These are phyloP conservation scores for Citrus maxima DNA, from an alignment of 345 rosid species.

Conservation along the genomic window DNA sequence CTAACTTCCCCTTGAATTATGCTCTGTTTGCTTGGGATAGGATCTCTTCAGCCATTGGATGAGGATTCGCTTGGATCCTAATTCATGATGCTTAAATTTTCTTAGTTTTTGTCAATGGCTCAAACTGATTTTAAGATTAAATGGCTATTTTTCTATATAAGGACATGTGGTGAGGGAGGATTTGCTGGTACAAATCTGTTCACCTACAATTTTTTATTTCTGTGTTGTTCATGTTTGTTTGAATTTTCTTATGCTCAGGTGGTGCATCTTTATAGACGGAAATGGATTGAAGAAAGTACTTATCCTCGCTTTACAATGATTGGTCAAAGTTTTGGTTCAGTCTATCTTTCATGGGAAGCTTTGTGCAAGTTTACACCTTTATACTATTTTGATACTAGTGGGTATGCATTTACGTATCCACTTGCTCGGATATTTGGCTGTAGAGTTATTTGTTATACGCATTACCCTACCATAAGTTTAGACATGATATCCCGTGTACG, in stretches of 20 bases:
- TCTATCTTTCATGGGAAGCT: conserved; percentile 89
- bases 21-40: too few relatives aligned
- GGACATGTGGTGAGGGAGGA: too few relatives aligned
- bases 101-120: too few relatives aligned
- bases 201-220: not conserved
- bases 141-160: too few relatives aligned
- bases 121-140: too few relatives aligned
- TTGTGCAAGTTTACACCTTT: conserved; percentile 71
- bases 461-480: conserved; percentile 89
- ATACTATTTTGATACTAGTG: conserved; percentile 75
- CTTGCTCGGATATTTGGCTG: conserved; percentile 92
- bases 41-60: too few relatives aligned
- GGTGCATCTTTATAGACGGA: conserved; percentile 67
- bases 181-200: too few relatives aligned
- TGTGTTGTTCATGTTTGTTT: not conserved
- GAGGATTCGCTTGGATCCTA: too few relatives aligned
- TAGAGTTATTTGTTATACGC: conserved; percentile 88
- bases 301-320: conserved; percentile 92
- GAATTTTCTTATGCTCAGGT: conserved; percentile 40
- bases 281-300: conserved; percentile 80
- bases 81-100: too few relatives aligned
- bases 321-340: conserved; percentile 93
- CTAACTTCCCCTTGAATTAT: too few relatives aligned
- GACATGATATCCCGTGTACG: conserved; percentile 94
- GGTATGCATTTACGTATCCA: conserved; percentile 93